A percentile compares a stretch with the other conserved stretches of the same genome.
Evolutionary conservation across 495 filamentous ascomycete genomes (phyloP).

Genomic region (Tuber indicum): DNA sequence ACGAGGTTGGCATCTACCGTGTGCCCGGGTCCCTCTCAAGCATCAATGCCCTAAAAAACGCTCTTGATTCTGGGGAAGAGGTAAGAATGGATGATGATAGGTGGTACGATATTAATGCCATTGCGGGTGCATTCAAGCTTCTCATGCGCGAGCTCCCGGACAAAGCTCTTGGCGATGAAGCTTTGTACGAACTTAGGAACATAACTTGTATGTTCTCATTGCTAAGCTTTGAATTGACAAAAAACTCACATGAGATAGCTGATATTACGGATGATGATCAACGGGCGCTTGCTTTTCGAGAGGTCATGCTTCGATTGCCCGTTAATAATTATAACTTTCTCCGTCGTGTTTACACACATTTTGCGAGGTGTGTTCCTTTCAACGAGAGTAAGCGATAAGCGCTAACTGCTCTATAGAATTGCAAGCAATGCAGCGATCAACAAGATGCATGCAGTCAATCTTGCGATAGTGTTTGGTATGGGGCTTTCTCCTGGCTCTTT

Average conservation of each 20-base stretch:
- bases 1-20: slow-evolving; percentile 42
- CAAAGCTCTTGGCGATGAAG: slow-evolving; percentile 33
- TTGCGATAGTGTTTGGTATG: slow-evolving; percentile 44
- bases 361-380: slow-evolving; percentile 29
- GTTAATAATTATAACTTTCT: slow-evolving; percentile 41
- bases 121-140: slow-evolving; percentile 42
- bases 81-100: slow-evolving; percentile 43
- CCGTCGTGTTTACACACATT: slow-evolving; percentile 42
- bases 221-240: not conserved
- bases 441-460: slow-evolving; percentile 43
- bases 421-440: slow-evolving; percentile 37
- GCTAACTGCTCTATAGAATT: slow-evolving; percentile 34
- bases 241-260: slow-evolving; percentile 26
- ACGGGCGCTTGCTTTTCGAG: slow-evolving; percentile 32
- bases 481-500: slow-evolving; percentile 38
- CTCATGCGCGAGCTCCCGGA: slow-evolving; percentile 43
- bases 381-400: not conserved
- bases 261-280: slow-evolving; percentile 41
- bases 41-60: slow-evolving; percentile 40
- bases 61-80: slow-evolving; percentile 41
- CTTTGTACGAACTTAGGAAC: slow-evolving; percentile 36
- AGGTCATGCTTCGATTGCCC: slow-evolving; percentile 38
- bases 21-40: slow-evolving; percentile 42
- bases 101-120: slow-evolving; percentile 44
- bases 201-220: slow-evolving; percentile 29